These are phyloP conservation scores for Calonectria hongkongensis DNA, from an alignment of 2,329 filamentous ascomycete species.

Conservation along the genomic window DNA sequence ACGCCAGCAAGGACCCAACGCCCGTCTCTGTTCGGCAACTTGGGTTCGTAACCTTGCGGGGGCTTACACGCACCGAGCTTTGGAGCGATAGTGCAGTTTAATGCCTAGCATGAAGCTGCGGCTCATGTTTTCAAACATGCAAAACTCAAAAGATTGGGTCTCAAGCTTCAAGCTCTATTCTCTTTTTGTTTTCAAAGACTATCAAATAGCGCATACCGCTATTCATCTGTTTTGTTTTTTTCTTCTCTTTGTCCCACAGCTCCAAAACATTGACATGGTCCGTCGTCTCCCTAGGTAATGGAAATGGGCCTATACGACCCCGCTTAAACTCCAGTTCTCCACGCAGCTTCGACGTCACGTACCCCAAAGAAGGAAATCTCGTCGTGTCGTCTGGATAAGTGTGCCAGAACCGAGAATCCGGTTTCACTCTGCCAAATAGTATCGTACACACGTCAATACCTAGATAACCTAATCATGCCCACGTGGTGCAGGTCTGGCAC, in stretches of 20 bases:
- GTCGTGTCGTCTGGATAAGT: neutral
- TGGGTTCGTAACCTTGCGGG: too few species aligned
- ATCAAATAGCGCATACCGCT: neutral
- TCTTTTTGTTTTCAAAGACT: neutral
- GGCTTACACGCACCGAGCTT: too few species aligned
- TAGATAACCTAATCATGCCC: neutral
- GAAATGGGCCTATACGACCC: too few species aligned
- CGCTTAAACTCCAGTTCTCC: too few species aligned
- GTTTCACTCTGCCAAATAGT: neutral
- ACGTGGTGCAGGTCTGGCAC: conserved; percentile 4
- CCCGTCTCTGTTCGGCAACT: too few species aligned
- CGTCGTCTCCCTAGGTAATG: too few species aligned
- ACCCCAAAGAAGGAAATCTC: neutral
- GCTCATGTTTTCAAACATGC: conserved; percentile 1
- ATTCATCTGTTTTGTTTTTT: neutral
- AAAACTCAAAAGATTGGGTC: neutral
- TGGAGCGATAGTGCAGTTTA: too few species aligned
- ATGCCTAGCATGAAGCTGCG: too few species aligned
- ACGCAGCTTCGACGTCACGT: neutral
- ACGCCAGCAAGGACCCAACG: too few species aligned
- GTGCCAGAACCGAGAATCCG: conserved; percentile 3
- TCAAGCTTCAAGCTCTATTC: neutral
- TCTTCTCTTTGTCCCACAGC: neutral
- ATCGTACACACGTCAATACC: neutral
- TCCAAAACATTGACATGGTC: neutral